A percentile compares a stretch with the other conserved stretches of the same genome.
Conservation (phyloP, 2,329 filamentous ascomycete genomes). For the Alternaria conjuncta region DNA sequence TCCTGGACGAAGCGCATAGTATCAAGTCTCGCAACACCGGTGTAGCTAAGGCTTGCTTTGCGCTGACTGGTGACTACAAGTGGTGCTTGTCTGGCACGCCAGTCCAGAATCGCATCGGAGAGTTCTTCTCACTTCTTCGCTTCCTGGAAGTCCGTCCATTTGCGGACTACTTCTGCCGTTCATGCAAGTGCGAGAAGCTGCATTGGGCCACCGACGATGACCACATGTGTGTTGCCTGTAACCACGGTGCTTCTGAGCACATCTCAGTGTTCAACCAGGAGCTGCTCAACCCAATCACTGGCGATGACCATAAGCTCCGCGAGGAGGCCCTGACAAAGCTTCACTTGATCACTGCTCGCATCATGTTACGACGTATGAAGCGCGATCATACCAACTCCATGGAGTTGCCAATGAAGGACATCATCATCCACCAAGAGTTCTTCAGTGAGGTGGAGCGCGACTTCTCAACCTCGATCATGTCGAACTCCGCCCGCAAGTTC, state of each 20-base stretch:
- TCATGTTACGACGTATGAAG: conserved; percentile 96
- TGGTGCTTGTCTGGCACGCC: conserved; percentile 97
- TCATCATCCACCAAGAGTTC: conserved; percentile 91
- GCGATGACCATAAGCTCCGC: conserved; percentile 61
- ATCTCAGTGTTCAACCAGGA: conserved; percentile 94
- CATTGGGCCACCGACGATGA: conserved; percentile 82
- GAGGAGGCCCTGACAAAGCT: conserved; percentile 78
- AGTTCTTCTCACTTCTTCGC: conserved; percentile 92
- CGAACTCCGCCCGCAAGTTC: conserved; percentile 83
- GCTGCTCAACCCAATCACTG: conserved; percentile 77
- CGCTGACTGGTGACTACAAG: conserved; percentile 83
- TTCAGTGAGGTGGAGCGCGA: conserved; percentile 97
- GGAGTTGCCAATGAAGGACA: conserved; percentile 95
- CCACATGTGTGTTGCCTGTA: conserved; percentile 74
- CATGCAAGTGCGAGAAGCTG: conserved; percentile 78
- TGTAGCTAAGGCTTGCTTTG: conserved; percentile 94
- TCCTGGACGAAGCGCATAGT: conserved; percentile 93
- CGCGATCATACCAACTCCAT: conserved; percentile 91
- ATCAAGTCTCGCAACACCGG: conserved; percentile 91
- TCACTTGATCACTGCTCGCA: conserved; percentile 84
- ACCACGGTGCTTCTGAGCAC: conserved; percentile 68
- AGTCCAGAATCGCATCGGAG: conserved; percentile 94
- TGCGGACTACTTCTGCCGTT: conserved; percentile 91
- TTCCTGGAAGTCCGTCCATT: conserved; percentile 91
- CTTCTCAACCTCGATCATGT: conserved; percentile 96